Evolutionary conservation across 192 early-diverging fungal species (phyloP).

Genomic region (Coemansia sp.): DNA sequence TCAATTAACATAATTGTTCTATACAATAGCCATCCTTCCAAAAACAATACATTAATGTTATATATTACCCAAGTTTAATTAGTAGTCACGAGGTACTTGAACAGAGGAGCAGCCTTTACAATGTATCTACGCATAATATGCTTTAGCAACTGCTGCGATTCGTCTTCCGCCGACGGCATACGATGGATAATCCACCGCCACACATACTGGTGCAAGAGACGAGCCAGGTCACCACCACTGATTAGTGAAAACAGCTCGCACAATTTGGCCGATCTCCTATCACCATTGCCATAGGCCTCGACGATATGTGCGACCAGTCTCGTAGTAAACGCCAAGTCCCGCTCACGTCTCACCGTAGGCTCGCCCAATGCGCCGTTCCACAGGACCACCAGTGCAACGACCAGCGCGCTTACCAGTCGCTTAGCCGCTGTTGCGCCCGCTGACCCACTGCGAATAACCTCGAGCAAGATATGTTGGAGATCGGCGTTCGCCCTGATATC

Average conservation of each 20-base stretch:
- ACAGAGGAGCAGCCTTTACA: conserved; percentile 32
- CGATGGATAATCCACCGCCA: conserved; percentile 47
- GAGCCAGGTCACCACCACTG: conserved; percentile 31
- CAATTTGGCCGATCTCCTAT: conserved; percentile 5
- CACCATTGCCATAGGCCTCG: conserved; percentile 20
- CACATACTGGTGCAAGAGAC: conserved; percentile 41
- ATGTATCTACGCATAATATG: conserved; percentile 45
- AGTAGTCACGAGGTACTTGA: conserved; percentile 15
- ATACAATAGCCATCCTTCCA: not conserved
- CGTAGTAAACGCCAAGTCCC: conserved; percentile 35
- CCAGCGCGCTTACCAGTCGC: conserved; percentile 32
- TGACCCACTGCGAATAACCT: conserved; percentile 10
- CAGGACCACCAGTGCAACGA: conserved; percentile 36
- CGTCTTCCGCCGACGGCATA: conserved; percentile 36
- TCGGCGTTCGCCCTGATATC: conserved; percentile 37
- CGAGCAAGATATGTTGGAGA: conserved; percentile 24
- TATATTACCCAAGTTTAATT: not conserved
- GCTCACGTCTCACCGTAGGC: conserved; percentile 22
- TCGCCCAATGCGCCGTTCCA: conserved; percentile 49
- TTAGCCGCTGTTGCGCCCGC: conserved; percentile 15
- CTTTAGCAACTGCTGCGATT: conserved; percentile 29
- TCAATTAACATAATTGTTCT: not conserved
- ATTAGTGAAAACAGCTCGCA: conserved; percentile 27
- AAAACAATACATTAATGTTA: not conserved
- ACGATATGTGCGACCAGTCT: conserved; percentile 21